Evolutionary conservation across 2,329 filamentous ascomycete genomes (phyloP).

Genomic region (Penicillium sp.): DNA sequence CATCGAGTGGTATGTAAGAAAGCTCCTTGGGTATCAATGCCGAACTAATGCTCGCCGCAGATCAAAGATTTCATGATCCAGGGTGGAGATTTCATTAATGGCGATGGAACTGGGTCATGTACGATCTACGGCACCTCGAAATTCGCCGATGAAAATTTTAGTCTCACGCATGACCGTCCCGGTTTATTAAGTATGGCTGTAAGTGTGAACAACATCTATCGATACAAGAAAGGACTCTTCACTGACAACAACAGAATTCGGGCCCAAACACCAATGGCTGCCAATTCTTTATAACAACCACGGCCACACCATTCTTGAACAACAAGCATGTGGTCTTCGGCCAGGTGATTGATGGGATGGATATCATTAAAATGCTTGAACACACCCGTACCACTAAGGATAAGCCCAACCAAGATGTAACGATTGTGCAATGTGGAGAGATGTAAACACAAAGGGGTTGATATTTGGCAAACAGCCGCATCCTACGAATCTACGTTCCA

Average conservation of each 20-base stretch:
- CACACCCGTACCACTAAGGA: conserved; percentile 82
- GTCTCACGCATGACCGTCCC: conserved; percentile 70
- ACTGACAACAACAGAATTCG: conserved; percentile 61
- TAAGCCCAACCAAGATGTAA: conserved; percentile 79
- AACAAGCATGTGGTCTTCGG: conserved; percentile 96
- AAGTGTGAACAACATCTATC: conserved; percentile 38
- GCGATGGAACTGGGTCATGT: conserved; percentile 83
- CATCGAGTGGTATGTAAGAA: conserved; percentile 74
- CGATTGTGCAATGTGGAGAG: conserved; percentile 84
- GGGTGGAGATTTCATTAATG: conserved; percentile 91
- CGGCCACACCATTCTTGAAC: conserved; percentile 81
- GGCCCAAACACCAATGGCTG: conserved; percentile 90
- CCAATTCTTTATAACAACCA: conserved; percentile 97
- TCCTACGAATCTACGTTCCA: background rate
- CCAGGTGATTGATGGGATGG: conserved; percentile 83
- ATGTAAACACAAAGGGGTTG: conserved; percentile 60
- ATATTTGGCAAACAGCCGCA: background rate
- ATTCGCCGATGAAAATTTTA: conserved; percentile 91
- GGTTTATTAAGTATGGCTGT: conserved; percentile 93
- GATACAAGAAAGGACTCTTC: background rate
- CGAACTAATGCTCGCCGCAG: conserved; percentile 44
- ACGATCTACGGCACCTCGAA: conserved; percentile 82
- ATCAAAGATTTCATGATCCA: conserved; percentile 98
- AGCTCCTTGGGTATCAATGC: background rate
- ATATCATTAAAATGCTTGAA: conserved; percentile 90